phyloP scores from a whole-genome alignment of 768 basidiomycete genomes.

The Boletus rubropictus region DNA sequence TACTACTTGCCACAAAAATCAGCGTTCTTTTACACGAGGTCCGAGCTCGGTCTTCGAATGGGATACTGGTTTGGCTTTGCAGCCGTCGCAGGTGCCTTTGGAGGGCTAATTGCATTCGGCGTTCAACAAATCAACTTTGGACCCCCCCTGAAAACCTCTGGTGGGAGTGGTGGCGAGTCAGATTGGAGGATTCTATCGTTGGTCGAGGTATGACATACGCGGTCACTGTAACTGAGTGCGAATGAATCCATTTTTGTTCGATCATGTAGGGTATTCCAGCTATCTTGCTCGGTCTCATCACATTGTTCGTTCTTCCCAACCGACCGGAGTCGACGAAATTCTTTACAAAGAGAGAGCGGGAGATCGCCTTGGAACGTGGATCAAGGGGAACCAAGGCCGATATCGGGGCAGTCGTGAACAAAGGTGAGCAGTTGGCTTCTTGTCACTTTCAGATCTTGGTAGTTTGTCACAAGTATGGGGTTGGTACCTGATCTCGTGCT shows the following conservation, averaged over 20 bases:
- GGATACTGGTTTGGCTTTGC: conserved; percentile 84
- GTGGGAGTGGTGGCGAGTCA: conserved; percentile 27
- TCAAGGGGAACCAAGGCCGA: conserved; percentile 64
- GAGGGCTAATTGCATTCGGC: conserved; percentile 79
- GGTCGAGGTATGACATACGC: conserved; percentile 50
- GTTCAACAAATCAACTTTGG: conserved; percentile 58
- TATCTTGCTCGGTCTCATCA: conserved; percentile 54
- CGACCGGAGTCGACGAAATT: conserved; percentile 65
- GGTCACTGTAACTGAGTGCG: background rate
- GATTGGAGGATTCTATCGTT: conserved; percentile 52
- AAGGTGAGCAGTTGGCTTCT: conserved; percentile 34
- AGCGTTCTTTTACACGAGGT: conserved; percentile 76
- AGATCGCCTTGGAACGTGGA: conserved; percentile 61
- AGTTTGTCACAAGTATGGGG: background rate
- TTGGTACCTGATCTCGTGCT: conserved; percentile 3
- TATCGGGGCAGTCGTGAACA: conserved; percentile 57
- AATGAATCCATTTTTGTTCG: background rate
- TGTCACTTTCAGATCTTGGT: background rate
- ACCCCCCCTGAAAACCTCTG: conserved; percentile 15
- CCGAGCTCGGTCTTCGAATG: conserved; percentile 70
- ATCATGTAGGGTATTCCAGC: conserved; percentile 56
- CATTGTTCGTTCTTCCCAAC: conserved; percentile 55
- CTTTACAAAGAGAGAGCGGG: conserved; percentile 46
- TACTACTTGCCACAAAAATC: background rate
- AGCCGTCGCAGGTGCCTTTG: conserved; percentile 79